Base-by-base conservation (phyloP, 1,139 yeast genomes). In the Magnusiomyces magnusii region DNA sequence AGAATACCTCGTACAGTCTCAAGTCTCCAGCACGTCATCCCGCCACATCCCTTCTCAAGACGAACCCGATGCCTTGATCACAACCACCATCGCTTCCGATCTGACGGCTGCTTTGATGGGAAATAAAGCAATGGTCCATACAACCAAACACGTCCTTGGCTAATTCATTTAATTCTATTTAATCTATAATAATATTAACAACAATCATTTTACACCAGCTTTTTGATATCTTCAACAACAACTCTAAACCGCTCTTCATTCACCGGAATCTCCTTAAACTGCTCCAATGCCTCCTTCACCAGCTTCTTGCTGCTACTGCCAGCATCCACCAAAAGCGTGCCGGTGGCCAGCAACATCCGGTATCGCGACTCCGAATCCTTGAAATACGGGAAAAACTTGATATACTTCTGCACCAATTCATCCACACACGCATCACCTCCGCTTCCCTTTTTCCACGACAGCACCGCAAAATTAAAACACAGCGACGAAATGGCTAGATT, bases 321-420 rank as follows among this genome's bases (percentile, higher is more conserved):
- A 2, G 57, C 47, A 49, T 51, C 57, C n/a, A 57, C 57, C 3
- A 61, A 52, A 2, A 70, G 59, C 2, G 82, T 82, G 9, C 89
- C 90, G 55, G 76, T 74, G 0, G 86, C 82, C 39, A 85, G 75
- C 10, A 78, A 63, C 23, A 81, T 64, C 62, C 91, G 76, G 69
- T 84, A 85, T 0, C 78, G 75, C 1, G 87, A 79, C 67, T 85
- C 91, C n/a, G 78, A 71, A 65, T 65, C 79, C 57, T 15, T 36
- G n/a, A 57, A 64, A 63, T 19, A 67, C 53, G 15, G 69, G 56
- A 47, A 54, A 24, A 63, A 19, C 39, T 55, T 57, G 51, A 24
- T 56, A 58, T 21, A 70, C 67, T 61, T 69, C 64, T 47, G 68
- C 66, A 3, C 62, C 63, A 51, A 34, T 17, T 51, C 58, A 21